Evolutionary conservation across 2,329 filamentous ascomycete genomes (phyloP).

Genomic region (Aureobasidium sp.): DNA sequence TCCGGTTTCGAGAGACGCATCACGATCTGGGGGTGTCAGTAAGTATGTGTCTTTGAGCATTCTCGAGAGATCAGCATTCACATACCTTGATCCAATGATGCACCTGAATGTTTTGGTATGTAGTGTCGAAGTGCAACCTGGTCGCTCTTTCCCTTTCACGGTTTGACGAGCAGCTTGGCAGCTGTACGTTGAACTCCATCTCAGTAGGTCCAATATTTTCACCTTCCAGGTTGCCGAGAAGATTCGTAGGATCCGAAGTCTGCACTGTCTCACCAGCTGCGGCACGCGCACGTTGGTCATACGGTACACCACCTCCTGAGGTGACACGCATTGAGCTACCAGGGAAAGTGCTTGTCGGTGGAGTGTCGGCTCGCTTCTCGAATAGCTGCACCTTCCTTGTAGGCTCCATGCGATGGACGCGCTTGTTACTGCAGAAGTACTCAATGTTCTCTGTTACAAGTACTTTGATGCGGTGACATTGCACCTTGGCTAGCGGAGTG

Average conservation of each 20-base stretch:
- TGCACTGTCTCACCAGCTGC: slow-evolving; percentile 50
- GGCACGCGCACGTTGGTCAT: slow-evolving; percentile 51
- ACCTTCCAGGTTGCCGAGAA: slow-evolving; percentile 72
- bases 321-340: slow-evolving; percentile 70
- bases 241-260: slow-evolving; percentile 54
- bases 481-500: slow-evolving; percentile 85
- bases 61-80: slow-evolving; percentile 18
- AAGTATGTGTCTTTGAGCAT: not conserved
- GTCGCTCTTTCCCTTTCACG: slow-evolving; percentile 58
- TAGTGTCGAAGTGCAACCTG: slow-evolving; percentile 79
- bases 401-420: slow-evolving; percentile 76
- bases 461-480: slow-evolving; percentile 87
- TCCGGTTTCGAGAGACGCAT: slow-evolving; percentile 85
- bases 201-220: slow-evolving; percentile 81
- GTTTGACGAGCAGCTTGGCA: slow-evolving; percentile 84
- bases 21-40: slow-evolving; percentile 57
- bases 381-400: slow-evolving; percentile 79
- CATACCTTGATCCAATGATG: slow-evolving; percentile 93
- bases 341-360: slow-evolving; percentile 64
- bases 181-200: slow-evolving; percentile 88
- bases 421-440: slow-evolving; percentile 81
- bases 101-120: slow-evolving; percentile 88
- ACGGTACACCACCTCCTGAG: slow-evolving; percentile 72
- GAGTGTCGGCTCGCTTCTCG: slow-evolving; percentile 77
- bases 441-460: slow-evolving; percentile 86